Evolutionary conservation across 2,329 filamentous ascomycete species (phyloP).

Genomic region (Teratosphaeriaceae sp.): DNA sequence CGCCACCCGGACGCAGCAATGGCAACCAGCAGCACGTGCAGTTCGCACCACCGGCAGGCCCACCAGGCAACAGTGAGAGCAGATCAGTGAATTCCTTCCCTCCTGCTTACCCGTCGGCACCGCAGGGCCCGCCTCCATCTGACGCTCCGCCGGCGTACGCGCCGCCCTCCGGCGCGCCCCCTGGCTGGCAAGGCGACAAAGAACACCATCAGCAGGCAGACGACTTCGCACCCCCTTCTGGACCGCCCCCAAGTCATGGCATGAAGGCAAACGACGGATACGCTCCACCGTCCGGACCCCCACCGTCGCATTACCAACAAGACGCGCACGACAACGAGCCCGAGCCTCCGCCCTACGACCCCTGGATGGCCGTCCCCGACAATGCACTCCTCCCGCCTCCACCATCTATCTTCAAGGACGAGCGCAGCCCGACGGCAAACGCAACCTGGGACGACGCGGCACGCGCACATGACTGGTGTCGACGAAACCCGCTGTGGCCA

Average conservation of each 20-base stretch:
- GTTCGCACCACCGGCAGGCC: too few relatives aligned
- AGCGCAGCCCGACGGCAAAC: constrained; percentile 62
- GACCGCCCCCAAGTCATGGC: constrained; percentile 20
- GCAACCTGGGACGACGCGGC: constrained; percentile 58
- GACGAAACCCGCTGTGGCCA: constrained; percentile 49
- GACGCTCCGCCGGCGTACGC: constrained; percentile 16
- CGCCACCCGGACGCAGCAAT: constrained; percentile 19
- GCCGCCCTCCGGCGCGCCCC: constrained; percentile 27
- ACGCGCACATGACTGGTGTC: constrained; percentile 61
- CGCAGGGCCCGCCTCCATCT: constrained; percentile 8
- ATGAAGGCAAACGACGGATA: constrained; percentile 9
- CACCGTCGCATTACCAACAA: constrained; percentile 20
- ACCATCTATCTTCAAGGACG: constrained; percentile 57
- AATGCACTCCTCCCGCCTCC: constrained; percentile 67
- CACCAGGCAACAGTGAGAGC: constrained; percentile 2
- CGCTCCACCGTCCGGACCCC: constrained; percentile 32
- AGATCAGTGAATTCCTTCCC: constrained; percentile 12
- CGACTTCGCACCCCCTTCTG: constrained; percentile 26
- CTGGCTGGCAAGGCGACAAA: constrained; percentile 13
- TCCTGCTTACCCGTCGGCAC: constrained; percentile 6
- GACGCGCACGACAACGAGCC: constrained; percentile 18
- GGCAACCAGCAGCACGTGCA: constrained; percentile 3
- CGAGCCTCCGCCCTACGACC: constrained; percentile 55
- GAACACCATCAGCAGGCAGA: constrained; percentile 10
- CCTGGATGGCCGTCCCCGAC: constrained; percentile 69